Evolutionary conservation across 1,284 basidiomycete species (phyloP).

Genomic region (Neolentinus lepideus): DNA sequence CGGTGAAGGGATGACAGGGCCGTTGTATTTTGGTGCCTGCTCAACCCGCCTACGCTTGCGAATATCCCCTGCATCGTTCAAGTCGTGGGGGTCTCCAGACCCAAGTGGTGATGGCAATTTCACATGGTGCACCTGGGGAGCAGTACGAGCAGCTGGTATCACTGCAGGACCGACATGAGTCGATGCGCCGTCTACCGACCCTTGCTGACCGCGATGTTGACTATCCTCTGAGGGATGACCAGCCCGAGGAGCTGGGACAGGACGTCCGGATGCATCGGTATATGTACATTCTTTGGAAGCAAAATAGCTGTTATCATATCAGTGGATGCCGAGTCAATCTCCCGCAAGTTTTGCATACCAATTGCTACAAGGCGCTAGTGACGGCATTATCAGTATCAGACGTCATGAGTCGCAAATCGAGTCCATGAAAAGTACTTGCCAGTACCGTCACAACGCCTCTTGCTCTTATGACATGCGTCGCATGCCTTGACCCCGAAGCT

Average conservation of each 20-base stretch:
- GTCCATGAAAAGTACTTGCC: constrained; percentile 34
- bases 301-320: constrained; percentile 47
- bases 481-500: constrained; percentile 46
- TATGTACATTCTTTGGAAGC: constrained; percentile 76
- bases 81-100: not conserved
- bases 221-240: constrained; percentile 13
- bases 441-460: constrained; percentile 76
- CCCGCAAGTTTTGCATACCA: constrained; percentile 41
- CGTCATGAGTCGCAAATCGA: constrained; percentile 8
- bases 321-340: not conserved
- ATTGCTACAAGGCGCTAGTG: constrained; percentile 72
- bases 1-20: constrained; percentile 33
- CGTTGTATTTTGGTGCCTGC: constrained; percentile 11
- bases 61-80: not conserved
- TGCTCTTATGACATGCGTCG: constrained; percentile 77
- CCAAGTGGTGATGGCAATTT: not conserved
- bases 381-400: constrained; percentile 6
- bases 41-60: constrained; percentile 15
- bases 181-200: not conserved
- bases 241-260: constrained; percentile 62
- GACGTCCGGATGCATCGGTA: constrained; percentile 69
- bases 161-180: not conserved
- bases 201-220: not conserved
- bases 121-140: not conserved
- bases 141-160: not conserved